These are phyloP conservation scores for Lathyrus tuberosus DNA, from an alignment of 306 rosid species.

Conservation along the genomic window DNA sequence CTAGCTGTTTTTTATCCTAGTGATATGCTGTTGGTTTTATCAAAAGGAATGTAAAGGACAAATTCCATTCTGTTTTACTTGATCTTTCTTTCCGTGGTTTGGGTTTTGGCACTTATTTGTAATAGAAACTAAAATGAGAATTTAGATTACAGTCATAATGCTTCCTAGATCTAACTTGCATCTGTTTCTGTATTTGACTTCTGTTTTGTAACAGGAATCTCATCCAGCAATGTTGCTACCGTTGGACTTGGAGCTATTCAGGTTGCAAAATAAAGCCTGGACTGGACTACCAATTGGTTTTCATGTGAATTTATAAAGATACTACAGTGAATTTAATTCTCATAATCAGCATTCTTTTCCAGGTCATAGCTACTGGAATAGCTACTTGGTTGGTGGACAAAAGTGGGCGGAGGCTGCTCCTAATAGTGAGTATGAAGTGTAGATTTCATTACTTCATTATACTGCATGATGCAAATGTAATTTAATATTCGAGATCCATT, in stretches of 20 bases:
- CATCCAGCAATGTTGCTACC: constrained; percentile 67
- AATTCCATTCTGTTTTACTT: neutral
- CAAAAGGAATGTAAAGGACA: constrained; percentile 5
- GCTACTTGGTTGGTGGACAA: constrained; percentile 83
- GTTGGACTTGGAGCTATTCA: constrained; percentile 77
- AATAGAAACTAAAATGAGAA: constrained; percentile 25
- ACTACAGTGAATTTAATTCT: constrained; percentile 16
- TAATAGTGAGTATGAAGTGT: constrained; percentile 55
- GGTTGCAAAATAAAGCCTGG: constrained; percentile 45
- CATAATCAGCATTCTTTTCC: constrained; percentile 30
- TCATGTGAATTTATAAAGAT: constrained; percentile 23
- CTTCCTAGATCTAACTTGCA: constrained; percentile 18
- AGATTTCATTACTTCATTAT: neutral
- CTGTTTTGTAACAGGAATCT: constrained; percentile 59
- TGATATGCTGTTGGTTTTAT: neutral
- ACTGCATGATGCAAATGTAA: constrained; percentile 16
- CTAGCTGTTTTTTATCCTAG: neutral
- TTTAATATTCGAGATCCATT: constrained; percentile 22
- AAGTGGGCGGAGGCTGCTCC: constrained; percentile 77
- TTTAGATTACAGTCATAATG: constrained; percentile 14
- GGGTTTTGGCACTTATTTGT: constrained; percentile 5
- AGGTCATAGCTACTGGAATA: constrained; percentile 74
- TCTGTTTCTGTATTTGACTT: constrained; percentile 38
- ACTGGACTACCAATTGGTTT: neutral
- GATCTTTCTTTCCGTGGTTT: neutral